These are phyloP conservation scores for Aurinia saxatilis DNA, from an alignment of 345 rosid species.

Conservation along the genomic window DNA sequence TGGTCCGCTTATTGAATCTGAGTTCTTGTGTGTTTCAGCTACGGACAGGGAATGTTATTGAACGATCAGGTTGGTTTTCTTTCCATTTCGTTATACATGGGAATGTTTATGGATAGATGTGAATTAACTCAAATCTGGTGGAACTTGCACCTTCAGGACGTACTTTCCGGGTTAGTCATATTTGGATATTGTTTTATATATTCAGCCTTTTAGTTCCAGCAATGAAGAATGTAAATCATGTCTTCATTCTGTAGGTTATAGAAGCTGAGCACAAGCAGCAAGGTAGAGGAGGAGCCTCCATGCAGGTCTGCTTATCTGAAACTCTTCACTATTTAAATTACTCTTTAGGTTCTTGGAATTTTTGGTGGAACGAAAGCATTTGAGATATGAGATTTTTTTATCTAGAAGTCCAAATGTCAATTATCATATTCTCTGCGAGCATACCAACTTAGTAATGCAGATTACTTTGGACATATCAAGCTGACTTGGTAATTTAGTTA, in stretches of 20 bases:
- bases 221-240: not conserved
- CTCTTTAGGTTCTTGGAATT: not conserved
- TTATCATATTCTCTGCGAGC: not conserved
- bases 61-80: conserved; percentile 55
- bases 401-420: not conserved
- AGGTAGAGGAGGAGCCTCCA: conserved; percentile 93
- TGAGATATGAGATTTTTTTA: too few species aligned
- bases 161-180: conserved; percentile 55
- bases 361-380: too few species aligned
- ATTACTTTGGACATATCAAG: not conserved
- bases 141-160: conserved; percentile 44
- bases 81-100: not conserved
- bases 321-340: not conserved
- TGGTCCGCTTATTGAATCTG: not conserved
- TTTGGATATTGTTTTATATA: not conserved
- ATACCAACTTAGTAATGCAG: not conserved
- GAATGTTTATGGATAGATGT: not conserved
- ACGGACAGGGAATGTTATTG: conserved; percentile 77
- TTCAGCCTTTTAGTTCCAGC: not conserved
- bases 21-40: conserved; percentile 36
- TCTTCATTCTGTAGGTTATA: conserved; percentile 41
- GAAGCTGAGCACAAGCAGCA: conserved; percentile 76
- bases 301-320: conserved; percentile 44
- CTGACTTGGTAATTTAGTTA: not conserved
- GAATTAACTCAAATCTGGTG: conserved; percentile 14